Evolutionary conservation across 495 filamentous ascomycete species (phyloP).

Genomic region (Daldinia vernicosa): DNA sequence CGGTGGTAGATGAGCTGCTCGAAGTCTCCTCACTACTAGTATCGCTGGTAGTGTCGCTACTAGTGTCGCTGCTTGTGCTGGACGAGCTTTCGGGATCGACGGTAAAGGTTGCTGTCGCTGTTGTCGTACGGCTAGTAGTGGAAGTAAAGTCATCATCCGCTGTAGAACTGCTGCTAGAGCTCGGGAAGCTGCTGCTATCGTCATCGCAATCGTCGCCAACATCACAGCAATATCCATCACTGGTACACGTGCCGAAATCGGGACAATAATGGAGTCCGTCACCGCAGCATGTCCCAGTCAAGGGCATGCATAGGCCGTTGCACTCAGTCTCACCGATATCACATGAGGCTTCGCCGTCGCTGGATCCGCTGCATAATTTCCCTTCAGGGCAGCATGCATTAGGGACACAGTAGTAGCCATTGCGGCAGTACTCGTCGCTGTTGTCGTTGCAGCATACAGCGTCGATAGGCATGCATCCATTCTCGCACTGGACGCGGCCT

Average conservation of each 20-base stretch:
- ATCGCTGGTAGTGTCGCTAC: background rate
- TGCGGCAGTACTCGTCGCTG: conserved; percentile 38
- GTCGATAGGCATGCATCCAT: conserved; percentile 28
- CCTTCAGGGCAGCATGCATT: conserved; percentile 39
- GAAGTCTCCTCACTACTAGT: background rate
- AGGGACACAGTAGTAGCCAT: conserved; percentile 40
- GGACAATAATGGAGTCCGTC: conserved; percentile 34
- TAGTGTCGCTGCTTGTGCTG: conserved; percentile 9
- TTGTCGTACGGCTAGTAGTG: conserved; percentile 31
- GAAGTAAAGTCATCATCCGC: conserved; percentile 21
- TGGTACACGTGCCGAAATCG: conserved; percentile 38
- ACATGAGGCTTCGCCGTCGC: conserved; percentile 12
- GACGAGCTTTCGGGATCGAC: conserved; percentile 4
- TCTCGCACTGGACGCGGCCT: conserved; percentile 27
- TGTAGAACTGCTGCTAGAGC: conserved; percentile 5
- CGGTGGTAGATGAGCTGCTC: background rate
- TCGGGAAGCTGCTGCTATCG: conserved; percentile 10
- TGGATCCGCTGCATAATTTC: conserved; percentile 28
- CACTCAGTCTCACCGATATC: conserved; percentile 22
- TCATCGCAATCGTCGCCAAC: conserved; percentile 30
- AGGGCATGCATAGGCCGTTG: conserved; percentile 38
- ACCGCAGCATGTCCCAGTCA: conserved; percentile 36
- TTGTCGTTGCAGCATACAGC: conserved; percentile 39
- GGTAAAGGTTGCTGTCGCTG: conserved; percentile 23
- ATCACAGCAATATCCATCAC: conserved; percentile 38